Conservation (phyloP, 805 yeast genomes). For the Nakazawaea ernobii region DNA sequence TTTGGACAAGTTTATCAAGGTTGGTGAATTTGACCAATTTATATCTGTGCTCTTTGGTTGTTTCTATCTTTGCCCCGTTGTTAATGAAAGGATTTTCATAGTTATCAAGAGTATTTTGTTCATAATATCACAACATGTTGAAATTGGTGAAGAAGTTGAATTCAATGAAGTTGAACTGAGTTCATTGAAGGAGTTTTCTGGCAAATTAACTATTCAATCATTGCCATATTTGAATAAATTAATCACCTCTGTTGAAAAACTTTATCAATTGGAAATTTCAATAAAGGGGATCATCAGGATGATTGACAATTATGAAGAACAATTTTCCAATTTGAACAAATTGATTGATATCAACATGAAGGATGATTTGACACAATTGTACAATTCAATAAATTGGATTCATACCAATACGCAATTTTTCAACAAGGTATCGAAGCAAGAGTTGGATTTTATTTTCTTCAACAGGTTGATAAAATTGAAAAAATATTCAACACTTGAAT, state of each 20-base stretch:
- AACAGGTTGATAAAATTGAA: conserved; percentile 2
- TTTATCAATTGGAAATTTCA: conserved; percentile 10
- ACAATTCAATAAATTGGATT: conserved; percentile 8
- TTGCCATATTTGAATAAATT: conserved; percentile 3
- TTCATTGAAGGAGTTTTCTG: background rate
- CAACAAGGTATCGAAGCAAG: background rate
- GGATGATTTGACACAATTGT: conserved; percentile 4
- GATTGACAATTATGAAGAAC: conserved; percentile 1
- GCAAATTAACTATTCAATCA: background rate
- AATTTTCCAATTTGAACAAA: background rate
- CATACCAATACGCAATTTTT: conserved; percentile 3
- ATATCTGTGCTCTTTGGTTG: conserved; percentile 1
- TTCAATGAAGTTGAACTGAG: background rate
- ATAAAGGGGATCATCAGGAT: conserved; percentile 3
- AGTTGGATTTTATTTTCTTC: conserved; percentile 5
- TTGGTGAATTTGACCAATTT: background rate
- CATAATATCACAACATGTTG: background rate
- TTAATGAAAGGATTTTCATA: conserved; percentile 6
- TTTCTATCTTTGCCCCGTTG: conserved; percentile 9
- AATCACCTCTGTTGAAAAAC: conserved; percentile 6
- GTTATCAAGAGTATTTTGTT: conserved; percentile 9
- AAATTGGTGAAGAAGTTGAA: background rate
- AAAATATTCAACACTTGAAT: background rate
- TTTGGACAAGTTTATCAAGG: background rate
- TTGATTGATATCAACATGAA: conserved; percentile 1